These are phyloP conservation scores for Daldinia sp. DNA, from an alignment of 2,329 filamentous ascomycete genomes.

Conservation along the genomic window DNA sequence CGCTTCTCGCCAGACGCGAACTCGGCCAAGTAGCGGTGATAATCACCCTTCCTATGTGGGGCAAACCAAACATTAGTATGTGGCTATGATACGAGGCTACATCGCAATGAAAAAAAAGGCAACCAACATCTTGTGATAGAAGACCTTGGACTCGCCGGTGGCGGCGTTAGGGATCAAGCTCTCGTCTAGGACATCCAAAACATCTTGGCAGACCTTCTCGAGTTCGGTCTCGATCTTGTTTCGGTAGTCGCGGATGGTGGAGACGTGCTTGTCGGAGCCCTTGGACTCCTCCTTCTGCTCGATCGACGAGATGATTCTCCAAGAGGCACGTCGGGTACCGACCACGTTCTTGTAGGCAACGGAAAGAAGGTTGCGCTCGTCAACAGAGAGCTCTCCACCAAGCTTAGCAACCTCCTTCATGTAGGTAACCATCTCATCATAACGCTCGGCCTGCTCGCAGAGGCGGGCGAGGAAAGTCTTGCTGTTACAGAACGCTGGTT, in stretches of 20 bases:
- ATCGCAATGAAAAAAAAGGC: constrained; percentile 16
- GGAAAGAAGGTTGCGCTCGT: constrained; percentile 98
- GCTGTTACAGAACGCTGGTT: constrained; percentile 64
- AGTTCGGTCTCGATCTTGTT: constrained; percentile 98
- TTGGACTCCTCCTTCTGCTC: constrained; percentile 99
- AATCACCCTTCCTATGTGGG: constrained; percentile 87
- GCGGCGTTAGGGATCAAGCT: constrained; percentile 95
- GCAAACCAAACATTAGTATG: constrained; percentile 29
- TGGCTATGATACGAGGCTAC: constrained; percentile 11
- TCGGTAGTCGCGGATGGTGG: constrained; percentile 95
- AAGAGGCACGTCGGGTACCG: constrained; percentile 96
- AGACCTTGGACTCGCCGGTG: constrained; percentile 98
- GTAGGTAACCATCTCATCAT: constrained; percentile 99
- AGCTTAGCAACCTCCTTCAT: constrained; percentile 99
- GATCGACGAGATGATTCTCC: constrained; percentile 99
- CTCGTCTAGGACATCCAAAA: constrained; percentile 93
- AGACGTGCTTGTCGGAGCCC: constrained; percentile 94
- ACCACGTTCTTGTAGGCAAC: constrained; percentile 99
- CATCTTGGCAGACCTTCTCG: constrained; percentile 98
- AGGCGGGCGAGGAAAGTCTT: constrained; percentile 99
- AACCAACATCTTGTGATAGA: constrained; percentile 99
- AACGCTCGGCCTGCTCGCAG: constrained; percentile 99
- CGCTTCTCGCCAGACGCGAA: constrained; percentile 93
- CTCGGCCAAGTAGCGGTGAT: constrained; percentile 95
- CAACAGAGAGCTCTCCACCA: constrained; percentile 84